phyloP scores from a whole-genome alignment of 108 stramenopile species.

The Nitzschia sp. region DNA sequence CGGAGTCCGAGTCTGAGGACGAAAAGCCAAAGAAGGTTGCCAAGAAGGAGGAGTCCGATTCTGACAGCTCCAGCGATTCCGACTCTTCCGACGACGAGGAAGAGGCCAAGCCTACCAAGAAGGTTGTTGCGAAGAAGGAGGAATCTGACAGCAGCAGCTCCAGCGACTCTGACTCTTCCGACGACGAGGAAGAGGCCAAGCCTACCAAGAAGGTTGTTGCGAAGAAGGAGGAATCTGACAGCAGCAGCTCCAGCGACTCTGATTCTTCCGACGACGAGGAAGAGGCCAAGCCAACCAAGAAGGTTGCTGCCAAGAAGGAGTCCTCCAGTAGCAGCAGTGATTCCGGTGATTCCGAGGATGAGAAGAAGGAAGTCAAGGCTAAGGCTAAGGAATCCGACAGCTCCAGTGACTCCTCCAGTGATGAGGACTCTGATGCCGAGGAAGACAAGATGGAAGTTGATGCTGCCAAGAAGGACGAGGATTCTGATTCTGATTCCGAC shows the following conservation, averaged over 20 bases:
- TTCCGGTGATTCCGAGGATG: not conserved
- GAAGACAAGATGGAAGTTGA: slow-evolving; percentile 29
- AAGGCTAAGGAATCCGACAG: not conserved
- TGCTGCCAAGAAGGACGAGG: slow-evolving; percentile 24
- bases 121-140: slow-evolving; percentile 37
- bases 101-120: slow-evolving; percentile 10
- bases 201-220: slow-evolving; percentile 22
- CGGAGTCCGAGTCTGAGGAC: slow-evolving; percentile 31
- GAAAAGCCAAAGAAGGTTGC: slow-evolving; percentile 3
- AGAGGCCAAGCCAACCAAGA: slow-evolving; percentile 31
- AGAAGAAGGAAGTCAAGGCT: not conserved
- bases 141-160: slow-evolving; percentile 18
- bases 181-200: slow-evolving; percentile 22
- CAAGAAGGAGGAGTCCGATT: slow-evolving; percentile 2
- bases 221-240: slow-evolving; percentile 39
- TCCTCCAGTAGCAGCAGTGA: not conserved
- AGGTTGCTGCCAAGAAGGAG: not conserved
- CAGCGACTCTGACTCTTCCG: slow-evolving; percentile 39
- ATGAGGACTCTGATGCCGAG: slow-evolving; percentile 33
- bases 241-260: slow-evolving; percentile 10
- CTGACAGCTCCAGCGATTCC: slow-evolving; percentile 14
- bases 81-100: slow-evolving; percentile 30
- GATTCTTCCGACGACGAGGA: slow-evolving; percentile 40
- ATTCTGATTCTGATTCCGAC: slow-evolving; percentile 40
- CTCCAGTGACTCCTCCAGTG: slow-evolving; percentile 24